These are phyloP conservation scores for Hygrophoropsis aurantiaca DNA, from an alignment of 768 basidiomycete species.

Conservation along the genomic window DNA sequence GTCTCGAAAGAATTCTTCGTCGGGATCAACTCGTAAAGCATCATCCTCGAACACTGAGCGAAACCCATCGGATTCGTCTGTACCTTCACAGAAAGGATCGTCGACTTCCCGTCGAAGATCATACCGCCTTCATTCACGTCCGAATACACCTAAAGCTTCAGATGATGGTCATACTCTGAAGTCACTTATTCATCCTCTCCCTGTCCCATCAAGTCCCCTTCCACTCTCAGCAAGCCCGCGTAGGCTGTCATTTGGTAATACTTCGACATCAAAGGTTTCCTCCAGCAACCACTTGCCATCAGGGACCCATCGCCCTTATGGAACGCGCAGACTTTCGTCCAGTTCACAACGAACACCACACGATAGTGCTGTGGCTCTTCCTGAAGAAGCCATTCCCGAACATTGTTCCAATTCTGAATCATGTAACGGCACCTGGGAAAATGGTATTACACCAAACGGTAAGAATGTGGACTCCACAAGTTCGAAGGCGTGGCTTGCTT, in stretches of 20 bases:
- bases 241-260: constrained; percentile 31
- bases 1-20: constrained; percentile 23
- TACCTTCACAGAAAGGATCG: constrained; percentile 17
- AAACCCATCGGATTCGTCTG: constrained; percentile 24
- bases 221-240: constrained; percentile 34
- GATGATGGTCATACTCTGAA: constrained; percentile 18
- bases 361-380: constrained; percentile 32
- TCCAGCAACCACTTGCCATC: constrained; percentile 23
- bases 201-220: constrained; percentile 27
- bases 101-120: constrained; percentile 27
- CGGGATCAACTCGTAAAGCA: constrained; percentile 14
- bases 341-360: constrained; percentile 31
- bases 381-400: constrained; percentile 15
- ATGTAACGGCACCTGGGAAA: no score
- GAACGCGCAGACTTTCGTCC: constrained; percentile 22
- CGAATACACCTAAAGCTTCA: constrained; percentile 26
- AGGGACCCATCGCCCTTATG: constrained; percentile 15
- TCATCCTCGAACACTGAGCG: constrained; percentile 17
- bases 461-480: not conserved
- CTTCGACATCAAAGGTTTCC: constrained; percentile 26
- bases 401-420: no score
- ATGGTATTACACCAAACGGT: no score
- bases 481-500: constrained; percentile 1
- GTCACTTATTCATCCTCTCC: constrained; percentile 19
- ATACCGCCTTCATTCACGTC: constrained; percentile 30